Percentiles rank a stretch among this genome's conserved stretches.
Evolutionary conservation across 805 yeast species (phyloP).

Genomic region (Brettanomyces naardenensis): DNA sequence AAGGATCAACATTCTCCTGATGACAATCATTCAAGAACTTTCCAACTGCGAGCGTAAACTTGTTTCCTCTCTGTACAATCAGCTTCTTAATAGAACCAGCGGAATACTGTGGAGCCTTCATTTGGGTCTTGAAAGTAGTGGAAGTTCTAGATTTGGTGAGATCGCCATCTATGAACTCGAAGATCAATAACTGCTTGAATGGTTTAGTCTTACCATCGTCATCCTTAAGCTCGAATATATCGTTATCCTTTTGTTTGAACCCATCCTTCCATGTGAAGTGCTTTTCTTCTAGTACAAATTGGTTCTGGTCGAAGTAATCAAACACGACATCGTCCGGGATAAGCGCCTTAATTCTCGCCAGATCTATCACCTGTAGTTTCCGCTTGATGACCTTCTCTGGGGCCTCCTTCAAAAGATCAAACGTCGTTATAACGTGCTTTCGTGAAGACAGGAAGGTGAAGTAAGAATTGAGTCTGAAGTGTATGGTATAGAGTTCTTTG

Average conservation of each 20-base stretch:
- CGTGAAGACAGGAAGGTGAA: conserved; percentile 56
- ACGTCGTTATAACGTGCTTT: conserved; percentile 52
- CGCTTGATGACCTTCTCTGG: conserved; percentile 43
- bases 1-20: conserved; percentile 30
- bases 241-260: conserved; percentile 47
- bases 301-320: conserved; percentile 76
- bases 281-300: conserved; percentile 36
- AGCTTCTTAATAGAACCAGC: conserved; percentile 52
- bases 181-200: conserved; percentile 51
- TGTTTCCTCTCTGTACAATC: conserved; percentile 48
- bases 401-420: conserved; percentile 43
- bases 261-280: conserved; percentile 40
- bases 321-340: conserved; percentile 64
- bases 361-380: conserved; percentile 40
- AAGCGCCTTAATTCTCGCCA: conserved; percentile 53
- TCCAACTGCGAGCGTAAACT: conserved; percentile 36
- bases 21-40: conserved; percentile 29
- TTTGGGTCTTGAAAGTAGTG: conserved; percentile 33
- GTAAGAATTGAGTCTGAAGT: conserved; percentile 48
- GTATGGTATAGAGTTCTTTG: conserved; percentile 36
- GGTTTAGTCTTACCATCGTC: conserved; percentile 25
- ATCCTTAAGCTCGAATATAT: conserved; percentile 40
- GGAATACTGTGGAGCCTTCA: conserved; percentile 42
- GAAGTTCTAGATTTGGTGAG: conserved; percentile 40
- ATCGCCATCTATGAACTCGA: conserved; percentile 71